Conservation (phyloP, 257 asterid genomes). For the Scutellaria barbata region DNA sequence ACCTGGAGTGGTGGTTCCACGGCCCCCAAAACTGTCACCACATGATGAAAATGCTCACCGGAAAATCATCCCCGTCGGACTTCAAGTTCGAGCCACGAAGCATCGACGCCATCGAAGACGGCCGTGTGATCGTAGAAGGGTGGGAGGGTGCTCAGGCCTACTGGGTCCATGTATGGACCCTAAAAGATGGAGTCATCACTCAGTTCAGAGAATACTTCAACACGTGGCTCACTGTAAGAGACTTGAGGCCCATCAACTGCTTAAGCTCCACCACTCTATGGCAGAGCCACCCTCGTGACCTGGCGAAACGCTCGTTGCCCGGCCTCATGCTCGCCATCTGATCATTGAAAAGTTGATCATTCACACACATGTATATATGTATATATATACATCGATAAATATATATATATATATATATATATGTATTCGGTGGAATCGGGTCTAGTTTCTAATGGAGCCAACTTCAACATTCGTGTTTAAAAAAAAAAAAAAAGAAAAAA, state of each 20-base stretch:
- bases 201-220: slow-evolving; percentile 91
- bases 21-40: slow-evolving; percentile 91
- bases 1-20: slow-evolving; percentile 97
- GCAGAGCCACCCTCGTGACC: slow-evolving; percentile 94
- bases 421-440: no score
- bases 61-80: slow-evolving; percentile 48
- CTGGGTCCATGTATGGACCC: slow-evolving; percentile 95
- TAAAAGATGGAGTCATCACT: slow-evolving; percentile 67
- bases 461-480: no score
- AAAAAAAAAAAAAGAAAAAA: no score
- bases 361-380: no score
- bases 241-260: slow-evolving; percentile 52
- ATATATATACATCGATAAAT: no score
- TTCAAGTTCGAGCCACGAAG: slow-evolving; percentile 74
- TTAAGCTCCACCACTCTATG: slow-evolving; percentile 58
- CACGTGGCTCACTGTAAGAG: slow-evolving; percentile 87
- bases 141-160: slow-evolving; percentile 84
- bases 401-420: no score
- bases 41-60: slow-evolving; percentile 93
- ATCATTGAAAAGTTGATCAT: background rate
- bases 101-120: slow-evolving; percentile 67
- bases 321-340: slow-evolving; percentile 80
- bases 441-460: no score
- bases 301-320: slow-evolving; percentile 68
- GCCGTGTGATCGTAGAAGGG: slow-evolving; percentile 76